phyloP scores from a whole-genome alignment of 805 yeast species.

The Candida quercuum region DNA sequence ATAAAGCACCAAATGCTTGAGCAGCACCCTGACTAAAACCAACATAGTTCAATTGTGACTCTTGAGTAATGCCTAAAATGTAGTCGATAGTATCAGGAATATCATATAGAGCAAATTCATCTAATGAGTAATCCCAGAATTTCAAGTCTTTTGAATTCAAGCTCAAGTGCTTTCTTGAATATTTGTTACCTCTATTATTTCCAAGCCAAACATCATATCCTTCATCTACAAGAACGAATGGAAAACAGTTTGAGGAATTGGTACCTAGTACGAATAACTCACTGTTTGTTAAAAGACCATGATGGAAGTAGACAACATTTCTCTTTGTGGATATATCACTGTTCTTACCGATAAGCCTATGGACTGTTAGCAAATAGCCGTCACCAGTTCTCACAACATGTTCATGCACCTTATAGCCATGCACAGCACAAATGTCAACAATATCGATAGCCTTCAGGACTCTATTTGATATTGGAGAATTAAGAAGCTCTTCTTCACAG shows the following conservation, averaged over 20 bases:
- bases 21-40: slow-evolving; percentile 96
- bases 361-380: slow-evolving; percentile 63
- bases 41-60: slow-evolving; percentile 51
- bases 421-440: slow-evolving; percentile 49
- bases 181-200: slow-evolving; percentile 88
- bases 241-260: slow-evolving; percentile 43
- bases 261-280: slow-evolving; percentile 52
- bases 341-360: slow-evolving; percentile 35
- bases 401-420: slow-evolving; percentile 61
- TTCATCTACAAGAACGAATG: slow-evolving; percentile 64
- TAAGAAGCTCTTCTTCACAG: background rate
- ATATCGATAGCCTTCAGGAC: slow-evolving; percentile 27
- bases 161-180: slow-evolving; percentile 40
- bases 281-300: slow-evolving; percentile 75
- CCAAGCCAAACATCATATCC: slow-evolving; percentile 97
- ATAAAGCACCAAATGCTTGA: slow-evolving; percentile 81
- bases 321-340: background rate
- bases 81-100: slow-evolving; percentile 81
- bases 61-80: slow-evolving; percentile 48
- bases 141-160: slow-evolving; percentile 26
- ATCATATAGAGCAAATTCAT: slow-evolving; percentile 87
- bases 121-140: slow-evolving; percentile 90
- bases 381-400: slow-evolving; percentile 66
- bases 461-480: background rate
- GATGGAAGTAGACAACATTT: slow-evolving; percentile 67